A percentile compares a stretch with the other conserved stretches of the same genome.
These are phyloP conservation scores for Xanthoconium purpureum DNA, from an alignment of 768 basidiomycete species.

Conservation along the genomic window DNA sequence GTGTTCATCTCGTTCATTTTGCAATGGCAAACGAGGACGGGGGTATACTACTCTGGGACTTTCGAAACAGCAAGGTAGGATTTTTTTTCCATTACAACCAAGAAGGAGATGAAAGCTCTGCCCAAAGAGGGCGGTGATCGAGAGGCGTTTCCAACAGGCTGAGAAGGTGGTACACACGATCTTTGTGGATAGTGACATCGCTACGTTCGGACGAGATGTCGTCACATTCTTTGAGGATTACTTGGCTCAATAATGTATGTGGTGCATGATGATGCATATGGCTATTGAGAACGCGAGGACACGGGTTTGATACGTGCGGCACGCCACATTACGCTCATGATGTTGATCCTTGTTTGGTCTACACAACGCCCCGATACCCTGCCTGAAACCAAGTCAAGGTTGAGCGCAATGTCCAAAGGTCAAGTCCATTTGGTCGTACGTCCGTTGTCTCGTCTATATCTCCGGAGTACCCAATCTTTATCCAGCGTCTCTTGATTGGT, in stretches of 20 bases:
- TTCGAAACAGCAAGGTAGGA: conserved; percentile 45
- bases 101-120: conserved; percentile 19
- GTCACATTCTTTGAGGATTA: conserved; percentile 40
- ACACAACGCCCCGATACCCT: neutral
- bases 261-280: neutral
- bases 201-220: conserved; percentile 39
- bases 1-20: conserved; percentile 40
- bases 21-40: conserved; percentile 47
- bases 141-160: conserved; percentile 30
- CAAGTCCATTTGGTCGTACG: conserved; percentile 76
- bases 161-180: conserved; percentile 40
- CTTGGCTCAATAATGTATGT: conserved; percentile 16
- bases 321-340: conserved; percentile 9
- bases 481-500: conserved; percentile 77
- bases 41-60: conserved; percentile 47
- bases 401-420: conserved; percentile 59
- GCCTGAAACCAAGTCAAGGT: neutral
- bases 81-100: conserved; percentile 6
- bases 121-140: conserved; percentile 37
- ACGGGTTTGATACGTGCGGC: conserved; percentile 9
- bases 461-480: conserved; percentile 13
- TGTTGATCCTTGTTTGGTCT: conserved; percentile 25
- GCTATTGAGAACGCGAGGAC: conserved; percentile 1
- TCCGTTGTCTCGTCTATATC: conserved; percentile 18
- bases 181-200: conserved; percentile 38